phyloP scores from a whole-genome alignment of 352 stramenopile genomes.

The Blastocystis sp. region DNA sequence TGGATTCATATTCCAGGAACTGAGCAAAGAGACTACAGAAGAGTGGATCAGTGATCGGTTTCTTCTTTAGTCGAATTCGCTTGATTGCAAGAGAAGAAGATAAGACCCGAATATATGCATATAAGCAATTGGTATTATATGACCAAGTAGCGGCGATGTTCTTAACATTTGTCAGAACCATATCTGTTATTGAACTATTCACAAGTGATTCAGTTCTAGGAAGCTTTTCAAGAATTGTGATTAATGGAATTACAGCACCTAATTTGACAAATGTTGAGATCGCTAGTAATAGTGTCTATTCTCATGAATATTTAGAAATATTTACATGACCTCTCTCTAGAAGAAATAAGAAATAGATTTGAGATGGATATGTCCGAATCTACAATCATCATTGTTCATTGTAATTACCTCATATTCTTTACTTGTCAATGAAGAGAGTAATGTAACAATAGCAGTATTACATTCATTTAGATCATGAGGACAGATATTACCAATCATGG shows the following conservation, averaged over 20 bases:
- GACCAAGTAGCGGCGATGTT: not conserved
- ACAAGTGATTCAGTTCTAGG: not conserved
- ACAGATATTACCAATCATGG: not conserved
- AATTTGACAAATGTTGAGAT: not conserved
- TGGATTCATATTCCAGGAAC: not conserved
- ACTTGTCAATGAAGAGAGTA: not conserved
- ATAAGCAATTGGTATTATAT: not conserved
- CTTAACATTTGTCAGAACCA: not conserved
- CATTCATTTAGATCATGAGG: not conserved
- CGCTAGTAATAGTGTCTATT: not conserved
- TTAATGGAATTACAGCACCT: not conserved
- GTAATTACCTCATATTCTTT: not conserved
- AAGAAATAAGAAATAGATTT: not conserved
- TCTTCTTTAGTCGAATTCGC: not conserved
- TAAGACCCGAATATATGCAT: not conserved
- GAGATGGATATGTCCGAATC: not conserved
- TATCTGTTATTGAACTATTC: not conserved
- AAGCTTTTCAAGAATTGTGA: not conserved
- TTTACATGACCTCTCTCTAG: not conserved
- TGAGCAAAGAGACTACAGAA: not conserved
- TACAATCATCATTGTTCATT: not conserved
- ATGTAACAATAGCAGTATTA: not conserved
- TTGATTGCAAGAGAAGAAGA: not conserved
- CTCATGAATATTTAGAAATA: not conserved
- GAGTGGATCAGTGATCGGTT: not conserved